Evolutionary conservation across 805 yeast genomes (phyloP).

Genomic region (Groenewaldozyma tartarivorans): DNA sequence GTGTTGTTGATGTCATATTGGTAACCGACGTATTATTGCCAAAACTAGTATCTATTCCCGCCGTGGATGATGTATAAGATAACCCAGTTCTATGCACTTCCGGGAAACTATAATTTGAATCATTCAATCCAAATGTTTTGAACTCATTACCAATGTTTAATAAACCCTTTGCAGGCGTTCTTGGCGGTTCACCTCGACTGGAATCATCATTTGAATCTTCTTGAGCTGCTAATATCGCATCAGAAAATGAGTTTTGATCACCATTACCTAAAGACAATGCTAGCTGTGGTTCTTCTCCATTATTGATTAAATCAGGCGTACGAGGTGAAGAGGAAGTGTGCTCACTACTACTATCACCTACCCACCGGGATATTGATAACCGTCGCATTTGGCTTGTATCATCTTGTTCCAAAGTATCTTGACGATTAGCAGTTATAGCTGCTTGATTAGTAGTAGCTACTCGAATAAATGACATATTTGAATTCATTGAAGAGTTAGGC

Average conservation of each 20-base stretch:
- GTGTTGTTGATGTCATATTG: background rate
- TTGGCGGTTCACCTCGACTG: slow-evolving; percentile 6
- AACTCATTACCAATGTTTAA: background rate
- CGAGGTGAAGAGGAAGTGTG: slow-evolving; percentile 14
- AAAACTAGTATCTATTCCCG: background rate
- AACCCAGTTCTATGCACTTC: background rate
- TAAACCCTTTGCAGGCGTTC: slow-evolving; percentile 16
- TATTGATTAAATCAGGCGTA: slow-evolving; percentile 16
- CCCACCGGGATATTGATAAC: background rate
- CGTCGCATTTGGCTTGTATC: background rate
- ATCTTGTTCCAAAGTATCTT: background rate
- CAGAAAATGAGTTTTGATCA: background rate
- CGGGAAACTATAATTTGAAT: background rate
- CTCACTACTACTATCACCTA: slow-evolving; percentile 11
- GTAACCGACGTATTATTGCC: background rate
- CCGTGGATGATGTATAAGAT: background rate
- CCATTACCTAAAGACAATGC: background rate
- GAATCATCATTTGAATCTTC: background rate
- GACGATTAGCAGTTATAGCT: background rate
- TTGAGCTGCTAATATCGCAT: background rate
- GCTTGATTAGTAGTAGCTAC: too few species aligned
- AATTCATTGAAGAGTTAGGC: too few species aligned
- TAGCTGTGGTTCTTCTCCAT: background rate
- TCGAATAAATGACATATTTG: too few species aligned
- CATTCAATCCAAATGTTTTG: background rate